Percentiles rank a stretch among this genome's conserved stretches.
Evolutionary conservation across 352 stramenopile genomes (phyloP).

Genomic region (Pythium rhizo-oryzae): DNA sequence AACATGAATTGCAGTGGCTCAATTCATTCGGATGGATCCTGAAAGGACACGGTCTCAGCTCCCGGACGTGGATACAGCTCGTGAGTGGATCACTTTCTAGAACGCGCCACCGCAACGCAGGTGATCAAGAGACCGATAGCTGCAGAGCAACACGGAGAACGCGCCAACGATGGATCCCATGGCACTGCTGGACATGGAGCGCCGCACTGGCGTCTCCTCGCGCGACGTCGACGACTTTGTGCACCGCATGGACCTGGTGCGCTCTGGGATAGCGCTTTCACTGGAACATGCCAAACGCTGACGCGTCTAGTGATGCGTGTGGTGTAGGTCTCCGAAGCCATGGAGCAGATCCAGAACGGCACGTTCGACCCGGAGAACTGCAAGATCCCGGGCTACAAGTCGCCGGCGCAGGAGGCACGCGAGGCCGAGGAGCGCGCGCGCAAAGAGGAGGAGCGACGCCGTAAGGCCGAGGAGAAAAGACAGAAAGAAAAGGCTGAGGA

Average conservation of each 20-base stretch:
- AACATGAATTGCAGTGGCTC: background rate
- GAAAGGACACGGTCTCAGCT: background rate
- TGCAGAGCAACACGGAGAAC: no score
- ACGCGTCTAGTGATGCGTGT: no score
- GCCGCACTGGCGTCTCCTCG: slow-evolving; percentile 59
- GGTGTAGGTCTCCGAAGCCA: slow-evolving; percentile 74
- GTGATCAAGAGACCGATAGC: no score
- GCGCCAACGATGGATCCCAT: slow-evolving; percentile 55
- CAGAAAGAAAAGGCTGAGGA: slow-evolving; percentile 58
- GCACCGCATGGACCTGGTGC: slow-evolving; percentile 69
- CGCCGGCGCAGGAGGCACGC: slow-evolving; percentile 64
- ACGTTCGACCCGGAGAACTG: slow-evolving; percentile 77
- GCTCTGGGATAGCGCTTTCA: background rate
- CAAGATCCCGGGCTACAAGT: slow-evolving; percentile 84
- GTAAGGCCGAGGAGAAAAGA: slow-evolving; percentile 46
- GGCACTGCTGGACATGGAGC: slow-evolving; percentile 68
- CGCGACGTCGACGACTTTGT: slow-evolving; percentile 78
- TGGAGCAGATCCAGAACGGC: slow-evolving; percentile 81
- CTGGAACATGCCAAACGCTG: no score
- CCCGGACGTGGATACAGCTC: background rate
- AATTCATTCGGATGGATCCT: background rate
- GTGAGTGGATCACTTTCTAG: background rate
- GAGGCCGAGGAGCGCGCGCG: slow-evolving; percentile 45
- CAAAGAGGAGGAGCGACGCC: slow-evolving; percentile 43
- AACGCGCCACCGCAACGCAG: background rate